A percentile compares a stretch with the other conserved stretches of the same genome.
Evolutionary conservation across 768 basidiomycete genomes (phyloP).

Genomic region (Tricholoma hemisulphureum): DNA sequence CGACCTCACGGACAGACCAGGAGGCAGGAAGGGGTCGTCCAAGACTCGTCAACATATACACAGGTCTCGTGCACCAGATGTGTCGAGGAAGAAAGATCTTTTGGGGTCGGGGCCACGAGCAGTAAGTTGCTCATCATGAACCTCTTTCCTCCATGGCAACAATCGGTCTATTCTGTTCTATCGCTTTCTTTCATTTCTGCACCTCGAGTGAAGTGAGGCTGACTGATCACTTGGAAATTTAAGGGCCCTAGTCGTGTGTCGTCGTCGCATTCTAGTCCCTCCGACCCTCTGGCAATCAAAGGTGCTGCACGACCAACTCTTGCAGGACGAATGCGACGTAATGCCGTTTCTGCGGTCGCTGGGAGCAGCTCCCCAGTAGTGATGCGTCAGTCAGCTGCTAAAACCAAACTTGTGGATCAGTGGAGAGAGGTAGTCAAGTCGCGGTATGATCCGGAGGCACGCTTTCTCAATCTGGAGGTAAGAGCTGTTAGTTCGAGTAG

Average conservation of each 20-base stretch:
- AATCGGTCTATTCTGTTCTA: conserved; percentile 18
- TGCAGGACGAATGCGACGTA: conserved; percentile 59
- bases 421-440: conserved; percentile 75
- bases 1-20: conserved; percentile 65
- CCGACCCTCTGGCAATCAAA: conserved; percentile 61
- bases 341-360: conserved; percentile 40
- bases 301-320: conserved; percentile 55
- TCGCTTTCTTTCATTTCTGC: conserved; percentile 13
- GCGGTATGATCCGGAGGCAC: conserved; percentile 67
- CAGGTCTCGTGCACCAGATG: conserved; percentile 59
- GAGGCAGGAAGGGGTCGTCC: conserved; percentile 66
- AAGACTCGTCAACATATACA: conserved; percentile 65
- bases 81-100: conserved; percentile 41
- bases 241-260: conserved; percentile 43
- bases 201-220: conserved; percentile 18
- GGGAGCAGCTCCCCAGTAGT: conserved; percentile 9
- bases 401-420: conserved; percentile 50
- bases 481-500: conserved; percentile 29
- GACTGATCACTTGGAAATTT: conserved; percentile 16
- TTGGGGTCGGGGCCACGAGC: conserved; percentile 43
- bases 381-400: conserved; percentile 5
- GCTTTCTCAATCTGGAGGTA: conserved; percentile 83
- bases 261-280: conserved; percentile 38
- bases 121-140: conserved; percentile 53
- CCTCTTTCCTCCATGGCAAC: neutral